Percentiles rank a stretch among this genome's conserved stretches.
These are phyloP conservation scores for Paramyrothecium roridum DNA, from an alignment of 2,329 filamentous ascomycete species.

Conservation along the genomic window DNA sequence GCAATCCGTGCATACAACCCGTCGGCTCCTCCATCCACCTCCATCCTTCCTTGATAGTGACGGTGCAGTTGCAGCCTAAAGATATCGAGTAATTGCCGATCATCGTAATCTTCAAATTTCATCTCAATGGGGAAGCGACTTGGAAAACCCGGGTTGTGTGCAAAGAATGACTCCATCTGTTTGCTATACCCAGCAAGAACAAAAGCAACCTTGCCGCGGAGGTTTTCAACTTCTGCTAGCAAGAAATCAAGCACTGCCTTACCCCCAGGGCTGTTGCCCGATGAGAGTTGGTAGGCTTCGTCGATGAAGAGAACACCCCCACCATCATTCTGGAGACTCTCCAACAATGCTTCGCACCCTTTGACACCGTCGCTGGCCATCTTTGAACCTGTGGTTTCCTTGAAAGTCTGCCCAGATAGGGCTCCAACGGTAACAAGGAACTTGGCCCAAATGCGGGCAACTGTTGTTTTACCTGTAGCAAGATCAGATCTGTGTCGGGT, in stretches of 20 bases:
- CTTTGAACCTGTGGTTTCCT: constrained; percentile 66
- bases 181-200: constrained; percentile 71
- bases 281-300: constrained; percentile 72
- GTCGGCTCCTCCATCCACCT: constrained; percentile 51
- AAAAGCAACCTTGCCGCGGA: constrained; percentile 66
- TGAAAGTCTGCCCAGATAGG: constrained; percentile 56
- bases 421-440: constrained; percentile 62
- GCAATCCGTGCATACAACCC: constrained; percentile 66
- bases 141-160: constrained; percentile 67
- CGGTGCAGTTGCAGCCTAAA: constrained; percentile 50
- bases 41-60: constrained; percentile 54
- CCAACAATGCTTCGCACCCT: constrained; percentile 49
- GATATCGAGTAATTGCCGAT: constrained; percentile 62
- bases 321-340: constrained; percentile 47
- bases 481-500: neutral
- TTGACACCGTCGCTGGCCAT: constrained; percentile 61
- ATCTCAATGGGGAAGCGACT: constrained; percentile 66
- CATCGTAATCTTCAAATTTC: constrained; percentile 66
- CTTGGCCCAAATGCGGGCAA: constrained; percentile 66
- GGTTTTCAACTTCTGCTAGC: constrained; percentile 70
- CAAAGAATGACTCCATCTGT: constrained; percentile 74
- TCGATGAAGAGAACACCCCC: constrained; percentile 76
- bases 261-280: constrained; percentile 55
- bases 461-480: constrained; percentile 61
- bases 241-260: constrained; percentile 66